Evolutionary conservation across 768 basidiomycete genomes (phyloP), one percentile per base, ranked within the genome.

Genomic region (Boletus rubropictus): DNA sequence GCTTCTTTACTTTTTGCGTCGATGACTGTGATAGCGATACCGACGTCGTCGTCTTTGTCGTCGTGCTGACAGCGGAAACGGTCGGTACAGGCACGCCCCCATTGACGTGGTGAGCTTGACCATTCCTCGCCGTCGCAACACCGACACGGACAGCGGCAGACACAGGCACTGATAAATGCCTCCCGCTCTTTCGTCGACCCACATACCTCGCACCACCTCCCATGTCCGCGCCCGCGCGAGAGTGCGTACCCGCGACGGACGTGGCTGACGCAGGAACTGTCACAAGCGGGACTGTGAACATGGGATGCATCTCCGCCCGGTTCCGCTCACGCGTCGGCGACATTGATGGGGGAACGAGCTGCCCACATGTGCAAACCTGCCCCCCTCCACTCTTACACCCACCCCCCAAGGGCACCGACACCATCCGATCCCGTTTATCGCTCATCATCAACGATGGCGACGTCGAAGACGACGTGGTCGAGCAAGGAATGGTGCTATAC

Each of bases 211-310:
- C 27, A 28, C 21, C 35, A 15, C 20, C n/a, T 15, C 18, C 39
- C 9, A 5, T 20, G 5, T 18, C 40, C 10, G 4, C 15, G 15
- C 25, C 20, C 3, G 5, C 10, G 7, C 42, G 46, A 18, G 36
- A 18, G 4, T 33, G 17, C 5, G 11, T 7, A 21, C 27, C 42
- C 11, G n/a, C 10, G 17, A 17, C 11, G 3, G 31, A 40, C 11
- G 42, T 20, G 4, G 44, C 17, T 11, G 58, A 21, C 18, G 38
- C 24, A 20, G 63, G 57, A 0, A 59, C 15, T 18, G 63, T 64
- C 31, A 62, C 36, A n/a, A 64, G 60, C 9, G 63, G 63, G 3
- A 64, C 52, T 0, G 55, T 55, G 18, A 64, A 66, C 63, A 66
- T 64, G 6, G 62, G 65, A 17, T 66, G 60, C 27, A 60, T 40